Evolutionary conservation across 1,284 basidiomycete genomes (phyloP).

Genomic region (Cystobasidium slooffiae): DNA sequence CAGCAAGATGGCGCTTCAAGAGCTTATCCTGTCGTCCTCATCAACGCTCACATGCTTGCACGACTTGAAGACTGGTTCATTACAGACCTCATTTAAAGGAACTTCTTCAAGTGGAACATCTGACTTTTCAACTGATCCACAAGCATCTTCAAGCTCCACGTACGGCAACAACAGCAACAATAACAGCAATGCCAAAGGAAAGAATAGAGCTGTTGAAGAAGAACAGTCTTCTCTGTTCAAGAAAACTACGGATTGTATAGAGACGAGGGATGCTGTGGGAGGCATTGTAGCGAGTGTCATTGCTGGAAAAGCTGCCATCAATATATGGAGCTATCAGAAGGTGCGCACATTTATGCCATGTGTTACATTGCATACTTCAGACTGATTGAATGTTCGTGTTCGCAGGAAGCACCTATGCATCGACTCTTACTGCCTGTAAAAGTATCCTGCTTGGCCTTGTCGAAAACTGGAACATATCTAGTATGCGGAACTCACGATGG

Average conservation of each 20-base stretch:
- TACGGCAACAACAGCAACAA: conserved; percentile 22
- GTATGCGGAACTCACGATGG: conserved; percentile 87
- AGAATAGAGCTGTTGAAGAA: conserved; percentile 25
- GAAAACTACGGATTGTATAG: conserved; percentile 28
- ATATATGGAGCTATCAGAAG: conserved; percentile 42
- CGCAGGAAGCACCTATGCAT: conserved; percentile 42
- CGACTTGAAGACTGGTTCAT: conserved; percentile 40
- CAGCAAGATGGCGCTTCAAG: conserved; percentile 35
- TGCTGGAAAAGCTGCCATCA: conserved; percentile 41
- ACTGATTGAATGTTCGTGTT: background rate
- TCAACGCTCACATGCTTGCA: conserved; percentile 28
- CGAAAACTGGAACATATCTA: conserved; percentile 73
- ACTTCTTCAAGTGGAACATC: conserved; percentile 17
- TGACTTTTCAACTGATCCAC: conserved; percentile 29
- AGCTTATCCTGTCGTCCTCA: conserved; percentile 41
- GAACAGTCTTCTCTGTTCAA: conserved; percentile 19
- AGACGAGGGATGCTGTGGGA: conserved; percentile 25
- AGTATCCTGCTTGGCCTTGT: conserved; percentile 75
- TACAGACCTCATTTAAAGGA: conserved; percentile 41
- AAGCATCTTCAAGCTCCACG: conserved; percentile 6
- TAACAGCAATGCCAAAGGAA: conserved; percentile 26
- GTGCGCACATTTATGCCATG: background rate
- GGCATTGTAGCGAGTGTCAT: conserved; percentile 37
- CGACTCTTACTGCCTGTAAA: conserved; percentile 68
- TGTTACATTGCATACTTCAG: background rate